Evolutionary conservation across 2,329 filamentous ascomycete genomes (phyloP), one percentile per base, ranked within the genome.

Genomic region (Fragosphaeria purpurea): DNA sequence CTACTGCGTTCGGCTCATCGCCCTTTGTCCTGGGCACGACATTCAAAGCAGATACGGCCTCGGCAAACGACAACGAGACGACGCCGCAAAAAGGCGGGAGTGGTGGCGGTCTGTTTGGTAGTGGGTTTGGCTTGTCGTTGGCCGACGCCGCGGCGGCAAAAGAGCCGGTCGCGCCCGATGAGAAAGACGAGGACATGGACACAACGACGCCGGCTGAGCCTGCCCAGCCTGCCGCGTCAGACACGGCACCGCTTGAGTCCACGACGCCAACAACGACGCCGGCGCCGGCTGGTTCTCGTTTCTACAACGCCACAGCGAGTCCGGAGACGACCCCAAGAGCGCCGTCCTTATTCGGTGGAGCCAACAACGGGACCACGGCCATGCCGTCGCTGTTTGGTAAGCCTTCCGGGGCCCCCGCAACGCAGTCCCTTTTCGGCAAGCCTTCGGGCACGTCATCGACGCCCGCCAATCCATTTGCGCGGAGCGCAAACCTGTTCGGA

Each of bases 11-110:
- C 59, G 73, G 71, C 32, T 72, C 72, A n/a, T 66, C 70, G 12
- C 74, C 77, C 0, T 88, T 88, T 67, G 83, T 85, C 57, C 70
- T 88, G 12, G 75, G 76, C 40, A 82, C 79, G 34, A 82, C 78
- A 2, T 88, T 88, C 67, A 80, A 82, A 59, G 72, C 74, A 7
- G 83, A 86, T 56, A 74, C 77, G 6, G 72, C 74, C 43, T 72
- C 77, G 1, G 80, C 79, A 52, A 75, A 85, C 31, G 79, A 83
- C 51, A 66, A 73, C 38, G 71, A 75, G 7, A 77, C 76, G 54
- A 67, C 75, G 12, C 22, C 52, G 7, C 30, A 50, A 7, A 62
- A 65, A 30, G 62, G 64, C 30, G 63, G 64, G n/a, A 58, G 50
- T 33, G 42, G 52, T 8, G 34, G 41, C 41, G 13, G 46, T 22